A percentile compares a stretch with the other conserved stretches of the same genome.
Conservation (phyloP, 2,329 filamentous ascomycete genomes). For the Cercospora citrullina region DNA sequence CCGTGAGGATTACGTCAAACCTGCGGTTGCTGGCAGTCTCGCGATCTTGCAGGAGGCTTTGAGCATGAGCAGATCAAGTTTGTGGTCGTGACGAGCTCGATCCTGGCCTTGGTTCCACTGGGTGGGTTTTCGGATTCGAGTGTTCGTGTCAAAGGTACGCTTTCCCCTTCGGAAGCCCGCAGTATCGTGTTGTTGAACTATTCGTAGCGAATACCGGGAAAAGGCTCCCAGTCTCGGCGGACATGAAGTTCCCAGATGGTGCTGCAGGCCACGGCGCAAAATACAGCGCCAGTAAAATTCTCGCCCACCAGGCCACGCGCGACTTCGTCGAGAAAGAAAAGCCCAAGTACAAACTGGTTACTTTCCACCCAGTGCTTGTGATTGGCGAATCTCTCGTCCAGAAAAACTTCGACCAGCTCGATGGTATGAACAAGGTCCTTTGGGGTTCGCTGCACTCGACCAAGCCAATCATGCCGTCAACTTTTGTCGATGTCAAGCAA, state of each 20-base stretch:
- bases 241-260: slow-evolving; percentile 8
- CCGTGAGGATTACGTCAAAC: slow-evolving; percentile 31
- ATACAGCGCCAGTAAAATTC: slow-evolving; percentile 27
- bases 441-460: slow-evolving; percentile 10
- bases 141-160: neutral
- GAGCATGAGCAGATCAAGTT: slow-evolving; percentile 31
- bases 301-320: slow-evolving; percentile 34
- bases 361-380: slow-evolving; percentile 34
- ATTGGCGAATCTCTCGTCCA: slow-evolving; percentile 32
- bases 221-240: neutral
- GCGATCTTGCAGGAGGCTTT: slow-evolving; percentile 32
- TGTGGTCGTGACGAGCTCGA: slow-evolving; percentile 34
- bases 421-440: slow-evolving; percentile 31
- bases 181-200: neutral
- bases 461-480: slow-evolving; percentile 21
- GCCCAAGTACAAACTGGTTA: slow-evolving; percentile 30
- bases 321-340: slow-evolving; percentile 27
- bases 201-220: neutral
- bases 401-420: slow-evolving; percentile 20
- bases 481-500: slow-evolving; percentile 33
- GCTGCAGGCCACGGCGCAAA: slow-evolving; percentile 29
- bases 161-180: neutral
- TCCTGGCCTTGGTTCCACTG: slow-evolving; percentile 23
- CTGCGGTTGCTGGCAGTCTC: slow-evolving; percentile 34
- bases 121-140: slow-evolving; percentile 2